Evolutionary conservation across 2,329 filamentous ascomycete genomes (phyloP).

Genomic region (Ascochyta fabae): DNA sequence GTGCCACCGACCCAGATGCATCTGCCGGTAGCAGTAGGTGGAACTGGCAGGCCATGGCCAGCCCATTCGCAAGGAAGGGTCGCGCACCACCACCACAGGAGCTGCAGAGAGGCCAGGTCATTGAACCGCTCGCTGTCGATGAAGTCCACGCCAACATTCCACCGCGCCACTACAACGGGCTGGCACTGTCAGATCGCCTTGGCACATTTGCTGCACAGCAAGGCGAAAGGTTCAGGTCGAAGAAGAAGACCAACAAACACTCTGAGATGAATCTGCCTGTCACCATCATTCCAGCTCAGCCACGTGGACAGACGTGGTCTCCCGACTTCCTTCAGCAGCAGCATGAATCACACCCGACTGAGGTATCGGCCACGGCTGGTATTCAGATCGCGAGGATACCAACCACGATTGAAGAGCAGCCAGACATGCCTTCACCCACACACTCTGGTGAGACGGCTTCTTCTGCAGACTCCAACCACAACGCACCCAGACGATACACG

Average conservation of each 20-base stretch:
- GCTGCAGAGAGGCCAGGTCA: conserved; percentile 63
- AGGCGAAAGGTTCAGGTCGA: conserved; percentile 53
- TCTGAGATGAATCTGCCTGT: conserved; percentile 58
- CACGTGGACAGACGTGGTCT: conserved; percentile 62
- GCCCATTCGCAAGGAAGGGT: conserved; percentile 65
- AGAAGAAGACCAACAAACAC: conserved; percentile 41
- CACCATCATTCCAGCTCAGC: conserved; percentile 67
- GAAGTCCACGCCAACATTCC: conserved; percentile 45
- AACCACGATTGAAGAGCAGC: conserved; percentile 26
- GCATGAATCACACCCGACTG: conserved; percentile 1
- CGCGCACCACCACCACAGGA: conserved; percentile 66
- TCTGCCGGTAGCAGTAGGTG: conserved; percentile 33
- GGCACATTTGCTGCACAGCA: conserved; percentile 59
- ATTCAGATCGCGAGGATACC: conserved; percentile 26
- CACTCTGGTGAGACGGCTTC: conserved; percentile 14
- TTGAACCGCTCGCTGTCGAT: conserved; percentile 50
- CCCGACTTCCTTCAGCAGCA: conserved; percentile 46
- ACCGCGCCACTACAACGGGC: conserved; percentile 53
- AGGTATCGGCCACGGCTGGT: conserved; percentile 20
- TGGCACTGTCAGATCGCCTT: conserved; percentile 54
- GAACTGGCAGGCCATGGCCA: conserved; percentile 60
- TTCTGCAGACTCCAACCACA: conserved; percentile 24
- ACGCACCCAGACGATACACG: conserved; percentile 35
- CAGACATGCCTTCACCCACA: conserved; percentile 21
- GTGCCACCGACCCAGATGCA: conserved; percentile 20